Evolutionary conservation across 306 rosid species (phyloP).

Genomic region (Vigna reflexopilosa): DNA sequence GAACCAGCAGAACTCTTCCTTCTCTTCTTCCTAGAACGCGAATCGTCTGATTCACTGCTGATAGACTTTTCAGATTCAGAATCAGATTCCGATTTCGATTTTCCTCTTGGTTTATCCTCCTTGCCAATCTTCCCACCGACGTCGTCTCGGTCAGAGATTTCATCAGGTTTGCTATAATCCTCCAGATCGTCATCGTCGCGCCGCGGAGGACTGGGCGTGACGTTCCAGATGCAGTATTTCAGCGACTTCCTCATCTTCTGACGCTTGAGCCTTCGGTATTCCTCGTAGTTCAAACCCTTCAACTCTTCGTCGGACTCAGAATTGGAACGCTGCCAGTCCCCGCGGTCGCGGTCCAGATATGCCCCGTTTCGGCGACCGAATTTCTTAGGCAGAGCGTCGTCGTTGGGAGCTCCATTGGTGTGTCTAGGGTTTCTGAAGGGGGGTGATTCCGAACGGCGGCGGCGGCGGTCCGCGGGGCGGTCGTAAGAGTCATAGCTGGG

Average conservation of each 20-base stretch:
- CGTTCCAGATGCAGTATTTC: conserved; percentile 80
- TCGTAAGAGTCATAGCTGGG: conserved; percentile 78
- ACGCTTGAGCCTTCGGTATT: conserved; percentile 77
- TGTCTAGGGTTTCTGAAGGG: conserved; percentile 58
- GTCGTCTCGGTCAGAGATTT: conserved; percentile 47
- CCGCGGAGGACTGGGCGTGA: conserved; percentile 90
- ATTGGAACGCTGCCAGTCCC: conserved; percentile 55
- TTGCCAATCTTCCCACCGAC: conserved; percentile 22
- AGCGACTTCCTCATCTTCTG: conserved; percentile 81
- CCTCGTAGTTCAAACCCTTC: conserved; percentile 76
- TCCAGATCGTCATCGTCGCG: conserved; percentile 60
- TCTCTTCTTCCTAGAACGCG: conserved; percentile 51
- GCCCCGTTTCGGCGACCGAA: conserved; percentile 63
- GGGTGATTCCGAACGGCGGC: conserved; percentile 52
- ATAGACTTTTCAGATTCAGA: conserved; percentile 35
- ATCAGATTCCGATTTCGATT: conserved; percentile 39
- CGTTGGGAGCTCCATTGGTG: conserved; percentile 38
- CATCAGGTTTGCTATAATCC: conserved; percentile 54
- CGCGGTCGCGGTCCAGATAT: conserved; percentile 57
- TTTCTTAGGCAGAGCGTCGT: conserved; percentile 59
- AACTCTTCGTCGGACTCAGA: conserved; percentile 84
- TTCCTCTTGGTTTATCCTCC: conserved; percentile 36
- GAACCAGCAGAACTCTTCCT: conserved; percentile 36
- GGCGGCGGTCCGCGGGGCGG: conserved; percentile 21
- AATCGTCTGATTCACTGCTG: conserved; percentile 50